Base-by-base conservation (phyloP, 169 alveolate species). In the Babesia bovis region DNA sequence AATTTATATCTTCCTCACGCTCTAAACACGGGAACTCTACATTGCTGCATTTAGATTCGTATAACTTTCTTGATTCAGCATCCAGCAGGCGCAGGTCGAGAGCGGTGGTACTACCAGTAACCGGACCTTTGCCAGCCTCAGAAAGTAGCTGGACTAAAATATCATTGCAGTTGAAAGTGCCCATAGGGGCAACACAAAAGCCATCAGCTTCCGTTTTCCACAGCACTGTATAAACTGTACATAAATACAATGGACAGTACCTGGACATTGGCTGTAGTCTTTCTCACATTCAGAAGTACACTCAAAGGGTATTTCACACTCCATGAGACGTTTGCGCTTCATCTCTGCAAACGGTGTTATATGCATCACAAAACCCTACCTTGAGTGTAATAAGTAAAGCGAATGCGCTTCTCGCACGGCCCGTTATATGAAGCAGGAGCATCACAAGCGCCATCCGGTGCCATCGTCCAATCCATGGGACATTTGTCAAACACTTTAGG, bases 341-440 rank as follows among this genome's bases (percentile, higher is more conserved):
- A 78, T 78, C 25, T 78, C 85, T 76, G 40, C 42, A 41, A 35
- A 55, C 3, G 17, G 23, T 10, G 5, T 6, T 10, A 13, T 0
- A 40, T n/a, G 33, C 30, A 9, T 26, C 36, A 0, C 23, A 60
- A 30, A 50, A 1, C 47, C 66, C 1, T 38, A 76, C 85, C 74
- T 35, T 58, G 87, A n/a, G 87, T 78, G 25, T 69, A 78, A 49
- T 78, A 69, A 17, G 82, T 78, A 60, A 78, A 78, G 66, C 51
- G 23, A 1, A 21, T 28, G 36, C 61, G 61, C 26, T 45, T 52
- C 26, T 78, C 83, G 50, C 87, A 78, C 0, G 82, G 73, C 1
- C 87, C 87, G 19, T 67, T 78, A 53, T 78, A 78, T n/a, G 74
- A 68, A 4, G 75, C 44, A 0, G 87, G 87, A 6, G 87, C 76